phyloP scores from a whole-genome alignment of 257 asterid species.

The Verbena officinalis region DNA sequence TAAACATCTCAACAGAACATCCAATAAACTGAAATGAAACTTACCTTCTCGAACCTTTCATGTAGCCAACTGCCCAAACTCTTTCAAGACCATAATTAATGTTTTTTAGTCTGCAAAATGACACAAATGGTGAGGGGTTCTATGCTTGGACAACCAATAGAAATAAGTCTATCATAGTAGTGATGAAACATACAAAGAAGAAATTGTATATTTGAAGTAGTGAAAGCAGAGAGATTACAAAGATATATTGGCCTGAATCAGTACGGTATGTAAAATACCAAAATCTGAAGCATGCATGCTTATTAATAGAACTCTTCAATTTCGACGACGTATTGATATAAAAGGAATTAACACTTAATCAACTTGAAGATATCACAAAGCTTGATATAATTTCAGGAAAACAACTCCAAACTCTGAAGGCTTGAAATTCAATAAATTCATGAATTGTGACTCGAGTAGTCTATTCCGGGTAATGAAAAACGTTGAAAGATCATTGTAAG shows the following conservation, averaged over 20 bases:
- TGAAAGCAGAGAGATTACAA: neutral
- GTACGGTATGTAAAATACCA: neutral
- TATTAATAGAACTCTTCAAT: neutral
- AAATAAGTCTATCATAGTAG: conserved; percentile 7
- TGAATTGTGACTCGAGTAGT: conserved; percentile 1
- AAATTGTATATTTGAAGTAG: neutral
- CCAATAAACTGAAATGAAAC: conserved; percentile 28
- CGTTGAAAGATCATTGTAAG: too few relatives aligned
- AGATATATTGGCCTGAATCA: conserved; percentile 7
- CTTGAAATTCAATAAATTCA: neutral
- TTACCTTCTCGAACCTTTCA: conserved; percentile 94
- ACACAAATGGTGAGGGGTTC: conserved; percentile 30
- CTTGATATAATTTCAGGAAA: conserved; percentile 9
- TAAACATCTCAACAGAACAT: conserved; percentile 15
- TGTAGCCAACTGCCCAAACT: conserved; percentile 98
- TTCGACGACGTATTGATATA: neutral
- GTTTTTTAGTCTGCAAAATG: conserved; percentile 82
- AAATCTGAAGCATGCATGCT: neutral
- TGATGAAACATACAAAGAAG: neutral
- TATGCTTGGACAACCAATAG: conserved; percentile 4
- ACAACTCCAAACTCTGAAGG: conserved; percentile 16
- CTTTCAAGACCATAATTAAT: conserved; percentile 98
- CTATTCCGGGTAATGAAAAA: too few relatives aligned
- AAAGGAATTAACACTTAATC: conserved; percentile 16
- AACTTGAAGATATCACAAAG: neutral